Evolutionary conservation across 2,329 filamentous ascomycete species (phyloP), one percentile per base, ranked within the genome.

Genomic region (Acrocalymma vagum): DNA sequence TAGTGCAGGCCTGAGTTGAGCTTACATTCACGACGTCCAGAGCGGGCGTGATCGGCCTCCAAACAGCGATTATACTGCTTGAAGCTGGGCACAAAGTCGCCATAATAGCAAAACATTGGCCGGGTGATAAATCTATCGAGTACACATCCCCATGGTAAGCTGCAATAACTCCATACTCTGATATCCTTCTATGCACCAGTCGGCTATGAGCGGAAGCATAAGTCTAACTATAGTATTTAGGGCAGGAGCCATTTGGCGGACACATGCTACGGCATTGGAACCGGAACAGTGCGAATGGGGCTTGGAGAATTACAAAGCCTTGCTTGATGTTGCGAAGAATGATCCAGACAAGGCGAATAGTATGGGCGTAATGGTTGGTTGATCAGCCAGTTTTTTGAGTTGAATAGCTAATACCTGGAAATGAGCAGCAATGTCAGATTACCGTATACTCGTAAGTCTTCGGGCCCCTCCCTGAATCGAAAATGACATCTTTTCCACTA

Each of bases 161-260:
- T 6, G 10, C 7, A 18, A 9, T 42, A 18, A 13, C 30, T 28
- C 24, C 11, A 18, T 24, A 15, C 26, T 21, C 23, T 25, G 2
- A n/a, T n/a, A n/a, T n/a, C n/a, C n/a, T n/a, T n/a, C n/a, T n/a
- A n/a, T n/a, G 14, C 10, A 6, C 8, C 21, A 32, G 18, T 38
- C 20, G 20, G 16, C 8, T 27, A 22, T 20, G 5, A 36, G 9
- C 9, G 20, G 11, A 34, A 2, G 29, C 11, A 6, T 5, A 10
- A 3, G 9, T n/a, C 16, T 18, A 17, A 15, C 18, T 15, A 6
- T 29, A 16, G 15, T 16, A 2, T 11, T 3, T 23, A 75, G 72
- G 72, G 76, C 76, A 2, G 76, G 76, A 4, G 76, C 72, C 2
- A 71, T 77, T 38, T 78, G 75, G 75, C 66, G 72, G 23, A 70